Evolutionary conservation across 2,329 filamentous ascomycete genomes (phyloP).

Genomic region (Colletotrichum eremochloae): DNA sequence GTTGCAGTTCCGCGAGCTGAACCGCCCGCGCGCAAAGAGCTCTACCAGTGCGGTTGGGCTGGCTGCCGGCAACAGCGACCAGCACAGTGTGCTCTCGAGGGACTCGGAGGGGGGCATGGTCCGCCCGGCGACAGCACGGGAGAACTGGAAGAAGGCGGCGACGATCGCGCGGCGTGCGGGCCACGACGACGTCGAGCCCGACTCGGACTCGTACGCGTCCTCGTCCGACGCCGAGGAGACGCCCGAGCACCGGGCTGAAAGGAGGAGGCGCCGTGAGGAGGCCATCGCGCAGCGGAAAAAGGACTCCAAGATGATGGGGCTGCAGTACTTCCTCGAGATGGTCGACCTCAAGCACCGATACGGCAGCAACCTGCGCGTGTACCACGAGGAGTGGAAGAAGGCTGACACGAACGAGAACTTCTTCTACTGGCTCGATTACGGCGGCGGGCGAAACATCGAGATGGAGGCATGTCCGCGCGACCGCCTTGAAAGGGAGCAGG

Average conservation of each 20-base stretch:
- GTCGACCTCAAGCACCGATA: constrained; percentile 90
- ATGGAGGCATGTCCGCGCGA: constrained; percentile 80
- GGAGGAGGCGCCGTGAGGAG: constrained; percentile 58
- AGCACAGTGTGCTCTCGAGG: constrained; percentile 34
- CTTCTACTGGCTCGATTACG: constrained; percentile 93
- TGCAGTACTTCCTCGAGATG: constrained; percentile 90
- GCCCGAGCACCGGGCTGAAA: constrained; percentile 55
- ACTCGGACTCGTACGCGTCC: constrained; percentile 51
- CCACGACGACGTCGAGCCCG: constrained; percentile 71
- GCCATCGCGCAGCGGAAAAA: constrained; percentile 71
- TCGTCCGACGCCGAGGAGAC: constrained; percentile 50
- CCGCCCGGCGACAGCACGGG: constrained; percentile 61
- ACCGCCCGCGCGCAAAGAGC: constrained; percentile 57
- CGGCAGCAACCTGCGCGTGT: constrained; percentile 83
- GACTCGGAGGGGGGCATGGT: constrained; percentile 29
- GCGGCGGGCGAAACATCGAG: constrained; percentile 79
- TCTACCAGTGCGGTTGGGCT: constrained; percentile 44
- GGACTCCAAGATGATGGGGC: constrained; percentile 82
- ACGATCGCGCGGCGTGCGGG: constrained; percentile 79
- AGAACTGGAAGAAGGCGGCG: constrained; percentile 82
- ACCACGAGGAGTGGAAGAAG: constrained; percentile 88
- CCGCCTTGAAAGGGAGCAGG: constrained; percentile 80
- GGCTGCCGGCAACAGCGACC: constrained; percentile 34
- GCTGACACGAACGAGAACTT: constrained; percentile 86
- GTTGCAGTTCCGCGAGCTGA: constrained; percentile 66